Evolutionary conservation across 805 yeast species (phyloP), one percentile per base, ranked within the genome.

Genomic region (Candida boleticola): DNA sequence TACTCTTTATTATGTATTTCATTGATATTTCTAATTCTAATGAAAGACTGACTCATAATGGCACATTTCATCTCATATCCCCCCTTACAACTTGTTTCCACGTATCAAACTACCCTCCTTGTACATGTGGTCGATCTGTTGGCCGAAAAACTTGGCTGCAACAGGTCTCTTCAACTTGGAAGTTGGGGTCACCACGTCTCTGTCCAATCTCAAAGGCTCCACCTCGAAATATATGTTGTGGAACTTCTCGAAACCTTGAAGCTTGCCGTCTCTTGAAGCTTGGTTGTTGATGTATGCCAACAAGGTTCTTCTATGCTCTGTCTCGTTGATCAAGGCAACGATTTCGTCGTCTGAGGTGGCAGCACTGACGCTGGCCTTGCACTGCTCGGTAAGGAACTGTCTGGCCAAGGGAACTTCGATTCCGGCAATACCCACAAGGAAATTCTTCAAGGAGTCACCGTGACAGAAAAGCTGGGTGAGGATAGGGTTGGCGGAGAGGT

Each of bases 161-260:
- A 52, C 39, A 11, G 70, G 68, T 47, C 74, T 67, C 58, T 71
- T 75, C 47, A 76, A 54, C 54, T 76, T 76, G 53, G 74, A 48
- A 4, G 90, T 84, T 29, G 90, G 90, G 2, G 92, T 84, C 27
- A 84, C 58, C 2, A 78, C 75, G 37, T 79, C 82, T 44, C 80
- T 79, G 36, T 74, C 80, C n/a, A 80, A 63, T 29, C 70, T 79
- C 48, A 83, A 64, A 4, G 89, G 87, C 50, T 83, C 87, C 37
- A 79, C 44, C 35, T 63, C 77, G 26, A 82, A 58, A 26, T 58
- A 52, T 23, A 79, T 49, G 49, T 83, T 83, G 57, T 77, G 80
- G 23, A 83, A 45, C 49, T 76, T 77, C 57, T 83, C 90, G 53
- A 79, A 82, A 0, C 87, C 86, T 53, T 76, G 78, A 26, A 83